Evolutionary conservation across 495 filamentous ascomycete species (phyloP).

Genomic region (Tuber borchii): DNA sequence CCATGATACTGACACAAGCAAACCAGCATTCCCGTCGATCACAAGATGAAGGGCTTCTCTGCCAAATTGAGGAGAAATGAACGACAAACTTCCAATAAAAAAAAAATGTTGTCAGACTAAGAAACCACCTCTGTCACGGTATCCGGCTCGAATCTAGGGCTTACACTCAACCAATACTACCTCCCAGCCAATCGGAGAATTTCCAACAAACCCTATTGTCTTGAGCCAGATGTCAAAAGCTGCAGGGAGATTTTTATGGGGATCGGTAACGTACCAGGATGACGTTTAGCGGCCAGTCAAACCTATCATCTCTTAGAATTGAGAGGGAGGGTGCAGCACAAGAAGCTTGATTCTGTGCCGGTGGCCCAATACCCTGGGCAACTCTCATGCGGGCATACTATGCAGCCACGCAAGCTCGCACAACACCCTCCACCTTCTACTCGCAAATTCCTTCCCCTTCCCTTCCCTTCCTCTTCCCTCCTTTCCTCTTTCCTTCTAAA

Average conservation of each 20-base stretch:
- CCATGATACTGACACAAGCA: background rate
- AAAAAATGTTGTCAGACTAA: background rate
- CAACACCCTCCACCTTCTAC: background rate
- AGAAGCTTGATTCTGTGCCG: background rate
- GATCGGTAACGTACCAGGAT: background rate
- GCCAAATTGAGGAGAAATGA: background rate
- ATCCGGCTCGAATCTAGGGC: background rate
- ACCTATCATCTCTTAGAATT: background rate
- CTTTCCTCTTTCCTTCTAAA: background rate
- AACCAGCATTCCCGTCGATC: background rate
- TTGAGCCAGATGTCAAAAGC: conserved; percentile 3
- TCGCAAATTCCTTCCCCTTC: background rate
- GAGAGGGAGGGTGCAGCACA: background rate
- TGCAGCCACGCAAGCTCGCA: background rate
- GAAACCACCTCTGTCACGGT: background rate
- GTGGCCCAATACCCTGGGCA: background rate
- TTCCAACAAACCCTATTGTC: background rate
- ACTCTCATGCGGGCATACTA: background rate
- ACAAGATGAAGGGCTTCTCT: too few relatives aligned
- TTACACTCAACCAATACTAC: background rate
- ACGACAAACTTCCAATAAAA: background rate
- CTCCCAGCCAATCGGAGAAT: background rate
- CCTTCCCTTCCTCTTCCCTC: background rate
- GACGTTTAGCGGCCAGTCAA: background rate
- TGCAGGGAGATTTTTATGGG: background rate